phyloP scores from a whole-genome alignment of 2,329 filamentous ascomycete genomes.

The Cordyceps farinosa region DNA sequence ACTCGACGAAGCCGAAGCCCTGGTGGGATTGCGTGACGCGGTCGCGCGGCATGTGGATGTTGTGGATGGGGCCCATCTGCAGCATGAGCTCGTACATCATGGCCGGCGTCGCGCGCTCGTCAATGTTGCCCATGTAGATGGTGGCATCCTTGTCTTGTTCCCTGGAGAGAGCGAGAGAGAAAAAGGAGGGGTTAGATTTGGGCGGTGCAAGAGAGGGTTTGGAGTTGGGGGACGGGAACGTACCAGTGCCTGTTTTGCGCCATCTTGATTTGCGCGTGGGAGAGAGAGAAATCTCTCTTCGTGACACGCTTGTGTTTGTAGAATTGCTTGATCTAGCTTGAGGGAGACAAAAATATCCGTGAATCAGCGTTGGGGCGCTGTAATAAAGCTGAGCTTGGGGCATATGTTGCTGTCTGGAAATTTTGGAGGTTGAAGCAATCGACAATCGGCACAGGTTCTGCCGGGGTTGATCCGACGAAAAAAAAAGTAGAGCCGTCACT shows the following conservation, averaged over 20 bases:
- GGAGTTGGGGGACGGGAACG: constrained; percentile 22
- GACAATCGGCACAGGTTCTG: neutral
- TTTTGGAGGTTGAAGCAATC: constrained; percentile 10
- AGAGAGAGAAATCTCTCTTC: constrained; percentile 2
- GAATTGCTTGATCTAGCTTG: neutral
- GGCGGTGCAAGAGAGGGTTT: neutral
- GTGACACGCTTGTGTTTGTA: constrained; percentile 14
- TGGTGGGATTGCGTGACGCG: constrained; percentile 95
- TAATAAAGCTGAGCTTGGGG: neutral
- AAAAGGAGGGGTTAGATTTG: neutral
- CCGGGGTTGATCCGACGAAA: constrained; percentile 15
- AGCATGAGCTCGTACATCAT: constrained; percentile 98
- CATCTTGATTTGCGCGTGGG: constrained; percentile 45
- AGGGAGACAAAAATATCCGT: neutral
- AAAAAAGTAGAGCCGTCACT: constrained; percentile 12
- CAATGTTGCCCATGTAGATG: constrained; percentile 96
- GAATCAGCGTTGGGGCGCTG: neutral
- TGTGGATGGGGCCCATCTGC: constrained; percentile 93
- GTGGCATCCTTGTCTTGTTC: constrained; percentile 98
- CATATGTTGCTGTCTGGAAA: neutral
- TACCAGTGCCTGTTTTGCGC: constrained; percentile 73
- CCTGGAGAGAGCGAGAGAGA: constrained; percentile 52
- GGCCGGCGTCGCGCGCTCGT: constrained; percentile 88
- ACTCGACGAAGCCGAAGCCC: constrained; percentile 98
- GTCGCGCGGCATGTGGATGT: constrained; percentile 97